These are phyloP conservation scores for Polymyxa betae DNA, from an alignment of 208 protist species.

Conservation along the genomic window DNA sequence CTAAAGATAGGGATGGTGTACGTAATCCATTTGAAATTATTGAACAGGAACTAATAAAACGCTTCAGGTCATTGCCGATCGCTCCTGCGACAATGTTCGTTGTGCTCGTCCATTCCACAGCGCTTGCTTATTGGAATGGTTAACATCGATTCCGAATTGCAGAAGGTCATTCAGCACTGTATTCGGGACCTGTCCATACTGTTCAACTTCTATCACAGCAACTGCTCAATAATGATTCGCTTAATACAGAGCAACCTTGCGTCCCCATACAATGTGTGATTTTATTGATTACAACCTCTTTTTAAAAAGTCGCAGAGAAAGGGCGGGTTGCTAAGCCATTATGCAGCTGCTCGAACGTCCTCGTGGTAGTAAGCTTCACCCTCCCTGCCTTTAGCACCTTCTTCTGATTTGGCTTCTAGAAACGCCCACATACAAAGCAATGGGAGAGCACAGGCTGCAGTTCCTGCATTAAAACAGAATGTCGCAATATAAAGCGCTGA, in stretches of 20 bases:
- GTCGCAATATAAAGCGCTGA: not conserved
- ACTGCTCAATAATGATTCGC: no score
- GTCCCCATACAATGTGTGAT: not conserved
- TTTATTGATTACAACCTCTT: not conserved
- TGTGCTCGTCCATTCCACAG: slow-evolving; percentile 26
- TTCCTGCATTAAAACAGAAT: not conserved
- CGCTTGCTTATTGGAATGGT: slow-evolving; percentile 29
- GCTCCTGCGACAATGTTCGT: slow-evolving; percentile 10
- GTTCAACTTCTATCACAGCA: not conserved
- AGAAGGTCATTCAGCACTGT: not conserved
- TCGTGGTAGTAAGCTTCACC: not conserved
- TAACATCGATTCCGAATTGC: not conserved
- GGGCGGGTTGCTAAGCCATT: not conserved
- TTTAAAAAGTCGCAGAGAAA: not conserved
- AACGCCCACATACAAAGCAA: not conserved
- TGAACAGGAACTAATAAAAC: not conserved
- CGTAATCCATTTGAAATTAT: not conserved
- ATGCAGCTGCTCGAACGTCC: not conserved
- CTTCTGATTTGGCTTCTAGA: not conserved
- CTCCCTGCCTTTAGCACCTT: not conserved
- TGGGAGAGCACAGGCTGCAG: not conserved
- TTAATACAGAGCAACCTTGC: no score
- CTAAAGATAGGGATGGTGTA: not conserved
- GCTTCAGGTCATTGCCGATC: slow-evolving; percentile 44
- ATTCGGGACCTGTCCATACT: slow-evolving; percentile 34